phyloP scores from a whole-genome alignment of 495 filamentous ascomycete species.

The Hypoxylon perforatum region DNA sequence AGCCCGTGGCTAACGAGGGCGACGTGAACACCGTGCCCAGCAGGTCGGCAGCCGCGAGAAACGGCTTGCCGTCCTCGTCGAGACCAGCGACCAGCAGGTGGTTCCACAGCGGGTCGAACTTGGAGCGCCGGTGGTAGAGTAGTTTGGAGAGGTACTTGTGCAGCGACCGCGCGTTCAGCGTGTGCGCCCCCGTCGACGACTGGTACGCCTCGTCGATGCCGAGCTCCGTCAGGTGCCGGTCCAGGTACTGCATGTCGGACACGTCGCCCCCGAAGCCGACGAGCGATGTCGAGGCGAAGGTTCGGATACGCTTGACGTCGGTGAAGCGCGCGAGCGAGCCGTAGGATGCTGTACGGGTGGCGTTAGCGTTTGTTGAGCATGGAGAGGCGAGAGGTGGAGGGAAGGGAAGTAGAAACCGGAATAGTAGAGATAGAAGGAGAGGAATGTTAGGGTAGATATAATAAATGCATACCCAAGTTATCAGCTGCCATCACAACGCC shows the following conservation, averaged over 20 bases:
- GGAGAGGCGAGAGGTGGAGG: not conserved
- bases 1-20: slow-evolving; percentile 91
- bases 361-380: slow-evolving; percentile 15
- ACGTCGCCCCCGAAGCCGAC: slow-evolving; percentile 94
- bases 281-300: slow-evolving; percentile 80
- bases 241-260: slow-evolving; percentile 97
- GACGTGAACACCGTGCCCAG: slow-evolving; percentile 90
- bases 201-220: slow-evolving; percentile 89
- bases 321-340: slow-evolving; percentile 97
- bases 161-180: slow-evolving; percentile 88
- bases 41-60: slow-evolving; percentile 89
- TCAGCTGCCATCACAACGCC: slow-evolving; percentile 97
- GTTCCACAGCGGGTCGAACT: slow-evolving; percentile 99
- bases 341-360: slow-evolving; percentile 78
- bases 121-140: slow-evolving; percentile 90
- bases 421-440: slow-evolving; percentile 4
- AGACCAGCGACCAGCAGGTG: slow-evolving; percentile 88
- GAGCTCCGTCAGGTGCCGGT: slow-evolving; percentile 86
- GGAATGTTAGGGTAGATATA: not conserved
- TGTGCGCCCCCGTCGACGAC: slow-evolving; percentile 58
- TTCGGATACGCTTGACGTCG: slow-evolving; percentile 88
- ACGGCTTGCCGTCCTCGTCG: slow-evolving; percentile 82
- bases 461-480: slow-evolving; percentile 78
- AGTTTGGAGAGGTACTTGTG: slow-evolving; percentile 96
- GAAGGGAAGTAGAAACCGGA: not conserved